These are phyloP conservation scores for Scopulariopsis brevicaulis DNA, from an alignment of 2,329 filamentous ascomycete species.

Conservation along the genomic window DNA sequence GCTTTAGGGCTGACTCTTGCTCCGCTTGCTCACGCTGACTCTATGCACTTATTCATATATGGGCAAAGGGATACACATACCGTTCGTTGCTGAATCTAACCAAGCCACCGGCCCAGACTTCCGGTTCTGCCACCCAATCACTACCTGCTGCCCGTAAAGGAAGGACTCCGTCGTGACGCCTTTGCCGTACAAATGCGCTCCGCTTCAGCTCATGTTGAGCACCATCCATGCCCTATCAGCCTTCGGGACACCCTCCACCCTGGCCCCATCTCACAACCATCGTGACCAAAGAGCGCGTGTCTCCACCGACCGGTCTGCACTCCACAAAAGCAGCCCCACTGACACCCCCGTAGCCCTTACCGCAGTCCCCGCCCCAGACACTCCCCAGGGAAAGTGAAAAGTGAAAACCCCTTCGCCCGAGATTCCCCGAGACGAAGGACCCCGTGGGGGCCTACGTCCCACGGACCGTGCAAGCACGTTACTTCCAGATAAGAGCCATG, in stretches of 20 bases:
- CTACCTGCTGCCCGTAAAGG: neutral
- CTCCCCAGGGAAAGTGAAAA: neutral
- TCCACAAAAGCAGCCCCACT: neutral
- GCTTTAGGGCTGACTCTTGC: too few relatives aligned
- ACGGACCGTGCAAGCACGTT: neutral
- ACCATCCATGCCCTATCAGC: neutral
- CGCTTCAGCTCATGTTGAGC: neutral
- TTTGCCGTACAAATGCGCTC: too few relatives aligned
- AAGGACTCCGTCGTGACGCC: too few relatives aligned
- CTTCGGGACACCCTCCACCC: neutral
- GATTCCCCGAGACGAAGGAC: neutral
- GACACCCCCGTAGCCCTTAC: neutral
- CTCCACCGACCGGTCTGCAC: neutral
- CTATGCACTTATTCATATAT: neutral
- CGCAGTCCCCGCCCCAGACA: neutral
- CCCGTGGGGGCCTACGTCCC: neutral
- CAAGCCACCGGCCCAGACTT: neutral
- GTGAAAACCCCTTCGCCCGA: neutral
- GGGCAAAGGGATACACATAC: neutral
- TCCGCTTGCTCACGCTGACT: too few relatives aligned
- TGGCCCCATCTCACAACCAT: neutral
- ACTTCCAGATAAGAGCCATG: neutral
- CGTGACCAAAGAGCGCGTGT: neutral
- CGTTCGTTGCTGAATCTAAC: neutral
- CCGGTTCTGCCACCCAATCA: neutral